A percentile compares a stretch with the other conserved stretches of the same genome.
These are phyloP conservation scores for Podaxis sp. DNA, from an alignment of 768 basidiomycete genomes.

Conservation along the genomic window DNA sequence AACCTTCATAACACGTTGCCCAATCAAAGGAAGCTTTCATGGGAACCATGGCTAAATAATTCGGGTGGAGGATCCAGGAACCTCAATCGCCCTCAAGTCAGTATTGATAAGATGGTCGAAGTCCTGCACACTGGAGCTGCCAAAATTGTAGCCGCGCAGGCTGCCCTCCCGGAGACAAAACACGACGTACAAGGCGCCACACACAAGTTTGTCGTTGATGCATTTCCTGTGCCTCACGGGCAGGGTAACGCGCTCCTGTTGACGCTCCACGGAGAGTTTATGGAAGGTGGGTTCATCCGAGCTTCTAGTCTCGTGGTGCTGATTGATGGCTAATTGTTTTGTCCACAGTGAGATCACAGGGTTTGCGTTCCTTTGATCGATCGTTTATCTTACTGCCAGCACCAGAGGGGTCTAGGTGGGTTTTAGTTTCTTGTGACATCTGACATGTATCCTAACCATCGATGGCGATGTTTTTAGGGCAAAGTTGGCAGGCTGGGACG, in stretches of 20 bases:
- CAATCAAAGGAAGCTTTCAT: slow-evolving; percentile 80
- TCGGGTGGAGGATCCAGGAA: slow-evolving; percentile 73
- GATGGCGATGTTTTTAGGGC: slow-evolving; percentile 47
- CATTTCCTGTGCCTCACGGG: slow-evolving; percentile 73
- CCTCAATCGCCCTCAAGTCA: slow-evolving; percentile 61
- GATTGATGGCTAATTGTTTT: slow-evolving; percentile 7
- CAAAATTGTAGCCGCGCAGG: slow-evolving; percentile 57
- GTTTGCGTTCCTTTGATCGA: slow-evolving; percentile 90
- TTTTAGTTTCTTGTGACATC: slow-evolving; percentile 20
- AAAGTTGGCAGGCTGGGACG: slow-evolving; percentile 83
- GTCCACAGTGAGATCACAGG: slow-evolving; percentile 46
- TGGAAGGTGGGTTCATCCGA: slow-evolving; percentile 58
- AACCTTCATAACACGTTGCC: slow-evolving; percentile 72
- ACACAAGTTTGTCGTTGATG: slow-evolving; percentile 77
- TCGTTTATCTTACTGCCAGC: slow-evolving; percentile 87
- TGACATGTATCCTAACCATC: slow-evolving; percentile 12
- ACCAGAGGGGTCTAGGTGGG: slow-evolving; percentile 80
- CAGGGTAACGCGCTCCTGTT: slow-evolving; percentile 63
- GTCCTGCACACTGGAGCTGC: slow-evolving; percentile 76
- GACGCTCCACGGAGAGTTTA: slow-evolving; percentile 86
- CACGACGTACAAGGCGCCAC: slow-evolving; percentile 60
- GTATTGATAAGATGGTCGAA: slow-evolving; percentile 58
- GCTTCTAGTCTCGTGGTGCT: slow-evolving; percentile 2
- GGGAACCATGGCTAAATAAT: slow-evolving; percentile 65
- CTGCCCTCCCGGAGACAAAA: slow-evolving; percentile 68